Evolutionary conservation across 2,329 filamentous ascomycete genomes (phyloP).

Genomic region (Cadophora gregata): DNA sequence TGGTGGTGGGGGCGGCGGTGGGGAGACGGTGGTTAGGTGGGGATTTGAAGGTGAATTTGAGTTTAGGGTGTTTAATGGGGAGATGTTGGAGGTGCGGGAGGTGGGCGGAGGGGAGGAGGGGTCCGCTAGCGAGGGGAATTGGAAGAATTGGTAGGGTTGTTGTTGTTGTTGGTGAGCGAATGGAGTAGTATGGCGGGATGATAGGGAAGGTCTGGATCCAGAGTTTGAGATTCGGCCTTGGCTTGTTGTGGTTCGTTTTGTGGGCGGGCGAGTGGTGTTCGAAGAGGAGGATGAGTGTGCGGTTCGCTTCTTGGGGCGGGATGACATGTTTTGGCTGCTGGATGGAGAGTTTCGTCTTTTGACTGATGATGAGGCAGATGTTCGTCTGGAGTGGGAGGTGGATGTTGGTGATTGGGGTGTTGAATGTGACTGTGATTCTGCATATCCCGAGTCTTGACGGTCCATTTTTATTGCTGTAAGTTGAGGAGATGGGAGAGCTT

Average conservation of each 20-base stretch:
- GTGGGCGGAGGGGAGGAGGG: background rate
- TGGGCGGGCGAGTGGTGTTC: slow-evolving; percentile 29
- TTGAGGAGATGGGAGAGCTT: slow-evolving; percentile 24
- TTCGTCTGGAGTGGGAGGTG: slow-evolving; percentile 27
- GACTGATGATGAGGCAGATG: slow-evolving; percentile 28
- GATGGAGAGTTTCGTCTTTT: slow-evolving; percentile 4
- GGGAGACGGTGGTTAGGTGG: slow-evolving; percentile 45
- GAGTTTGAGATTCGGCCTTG: slow-evolving; percentile 14
- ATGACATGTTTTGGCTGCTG: background rate
- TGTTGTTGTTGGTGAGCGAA: slow-evolving; percentile 16
- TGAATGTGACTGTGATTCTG: slow-evolving; percentile 23
- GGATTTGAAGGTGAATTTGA: no score
- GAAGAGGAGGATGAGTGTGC: slow-evolving; percentile 29
- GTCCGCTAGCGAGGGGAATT: slow-evolving; percentile 40
- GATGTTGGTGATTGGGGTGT: slow-evolving; percentile 5
- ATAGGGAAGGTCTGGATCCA: slow-evolving; percentile 20
- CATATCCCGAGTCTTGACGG: slow-evolving; percentile 43
- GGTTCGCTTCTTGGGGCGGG: slow-evolving; percentile 23
- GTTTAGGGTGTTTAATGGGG: slow-evolving; percentile 44
- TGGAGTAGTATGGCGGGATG: slow-evolving; percentile 25
- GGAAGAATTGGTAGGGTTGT: slow-evolving; percentile 40
- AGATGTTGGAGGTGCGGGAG: background rate
- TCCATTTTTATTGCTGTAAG: slow-evolving; percentile 36
- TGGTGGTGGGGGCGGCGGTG: slow-evolving; percentile 57
- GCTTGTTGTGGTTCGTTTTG: slow-evolving; percentile 30